phyloP scores from a whole-genome alignment of 2,329 filamentous ascomycete genomes.

The Capronia americana region DNA sequence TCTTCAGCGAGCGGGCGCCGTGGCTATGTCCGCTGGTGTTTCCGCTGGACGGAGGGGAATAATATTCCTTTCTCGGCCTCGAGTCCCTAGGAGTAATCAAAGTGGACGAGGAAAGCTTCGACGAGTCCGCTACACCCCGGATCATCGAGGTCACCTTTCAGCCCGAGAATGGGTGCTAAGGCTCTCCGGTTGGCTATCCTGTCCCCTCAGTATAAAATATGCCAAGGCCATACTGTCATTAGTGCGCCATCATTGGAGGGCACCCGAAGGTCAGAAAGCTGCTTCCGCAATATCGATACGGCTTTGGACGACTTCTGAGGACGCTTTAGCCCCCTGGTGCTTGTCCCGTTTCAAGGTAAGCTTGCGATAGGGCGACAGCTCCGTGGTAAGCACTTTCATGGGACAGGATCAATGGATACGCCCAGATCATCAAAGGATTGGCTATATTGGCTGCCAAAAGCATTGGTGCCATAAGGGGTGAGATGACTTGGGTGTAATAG shows the following conservation, averaged over 20 bases:
- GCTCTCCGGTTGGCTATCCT: constrained; percentile 25
- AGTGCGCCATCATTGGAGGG: constrained; percentile 25
- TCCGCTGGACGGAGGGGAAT: constrained; percentile 24
- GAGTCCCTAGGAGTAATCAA: constrained; percentile 32
- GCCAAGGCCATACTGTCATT: constrained; percentile 30
- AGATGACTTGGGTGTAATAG: constrained; percentile 23
- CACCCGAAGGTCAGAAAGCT: constrained; percentile 12
- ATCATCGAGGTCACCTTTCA: constrained; percentile 32
- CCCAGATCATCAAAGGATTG: constrained; percentile 29
- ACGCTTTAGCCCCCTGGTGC: constrained; percentile 15
- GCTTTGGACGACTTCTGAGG: constrained; percentile 27
- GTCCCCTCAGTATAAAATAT: constrained; percentile 23
- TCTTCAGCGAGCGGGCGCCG: constrained; percentile 21
- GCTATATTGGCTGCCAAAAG: constrained; percentile 23
- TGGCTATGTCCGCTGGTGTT: constrained; percentile 21
- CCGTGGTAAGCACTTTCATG: constrained; percentile 28
- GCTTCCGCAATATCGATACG: constrained; percentile 16
- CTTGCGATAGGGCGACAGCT: constrained; percentile 29
- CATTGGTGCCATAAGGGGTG: constrained; percentile 25
- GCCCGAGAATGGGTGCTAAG: constrained; percentile 28
- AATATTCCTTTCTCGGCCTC: constrained; percentile 24
- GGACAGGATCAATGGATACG: constrained; percentile 23
- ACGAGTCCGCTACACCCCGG: constrained; percentile 22
- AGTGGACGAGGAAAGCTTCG: constrained; percentile 28
- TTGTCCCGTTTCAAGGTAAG: constrained; percentile 25